Base-by-base conservation (phyloP, 176 grass and related monocot species). In the Raddia guianensis region DNA sequence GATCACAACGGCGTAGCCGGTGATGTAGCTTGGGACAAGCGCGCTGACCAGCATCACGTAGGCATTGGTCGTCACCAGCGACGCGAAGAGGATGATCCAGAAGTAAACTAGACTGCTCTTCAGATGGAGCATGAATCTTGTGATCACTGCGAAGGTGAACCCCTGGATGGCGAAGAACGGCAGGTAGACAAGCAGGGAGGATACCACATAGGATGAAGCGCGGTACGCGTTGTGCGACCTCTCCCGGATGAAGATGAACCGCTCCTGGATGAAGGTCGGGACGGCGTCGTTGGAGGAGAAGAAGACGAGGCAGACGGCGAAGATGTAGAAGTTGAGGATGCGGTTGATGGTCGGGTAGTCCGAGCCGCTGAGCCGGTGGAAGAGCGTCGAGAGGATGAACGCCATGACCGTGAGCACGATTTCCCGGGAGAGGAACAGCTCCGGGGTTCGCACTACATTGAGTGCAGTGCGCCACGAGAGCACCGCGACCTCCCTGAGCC, bases 221-320 rank as follows among this genome's bases (percentile, higher is more conserved):
- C 92, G 86, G 72, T 98, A 98, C n/a, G 92, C 88, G 42, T 95
- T 93, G 90, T 92, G 88, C 12, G 95, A 87, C 19, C 84, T 89
- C 70, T 98, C 95, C 12, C 92, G 78, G 70, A 93, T 92, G 72
- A 95, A 95, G 61, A 98, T 98, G 92, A 87, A 91, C 32, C 90
- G 92, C 82, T 98, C 95, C 13, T 93, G 85, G 68, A 98, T 83
- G 82, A 98, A 98, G 6, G 89, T 92, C 0, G 88, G 95, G 13
- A 98, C 86, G 7, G 90, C 90, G 5, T 93, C 92, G n/a, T 92
- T 86, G 40, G 90, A 93, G 61, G 91, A 94, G 75, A 90, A 98
- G 84, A 98, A 93, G 71, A 98, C 83, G 16, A 94, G 90, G 66
- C 90, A 91, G 14, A 95, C 80, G 1, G 95, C 70, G 51, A 93